Conservation (phyloP, 352 stramenopile genomes). For the Stramenopiles sp. region DNA sequence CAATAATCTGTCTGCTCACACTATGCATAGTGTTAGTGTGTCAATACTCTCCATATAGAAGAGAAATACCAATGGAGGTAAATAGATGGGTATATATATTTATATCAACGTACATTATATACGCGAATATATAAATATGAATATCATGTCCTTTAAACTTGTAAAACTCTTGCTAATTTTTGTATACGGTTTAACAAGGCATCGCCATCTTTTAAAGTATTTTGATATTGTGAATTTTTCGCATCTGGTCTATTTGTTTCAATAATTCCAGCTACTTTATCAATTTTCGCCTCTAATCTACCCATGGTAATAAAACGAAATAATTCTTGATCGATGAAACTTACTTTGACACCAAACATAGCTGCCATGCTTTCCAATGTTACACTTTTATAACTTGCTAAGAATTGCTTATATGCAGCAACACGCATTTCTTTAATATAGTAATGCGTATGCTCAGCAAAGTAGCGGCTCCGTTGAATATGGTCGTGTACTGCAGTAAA, state of each 20-base stretch:
- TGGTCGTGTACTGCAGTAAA: conserved; percentile 38
- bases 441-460: conserved; percentile 68
- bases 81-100: too few species aligned
- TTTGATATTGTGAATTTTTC: conserved; percentile 96
- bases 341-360: conserved; percentile 78
- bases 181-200: conserved; percentile 93
- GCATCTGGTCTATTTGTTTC: conserved; percentile 92
- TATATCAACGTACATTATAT: too few species aligned
- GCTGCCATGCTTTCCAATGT: conserved; percentile 83
- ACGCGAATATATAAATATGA: too few species aligned
- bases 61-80: too few species aligned
- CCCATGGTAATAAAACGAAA: conserved; percentile 89
- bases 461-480: conserved; percentile 73
- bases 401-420: conserved; percentile 89
- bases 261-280: conserved; percentile 90
- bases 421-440: conserved; percentile 90
- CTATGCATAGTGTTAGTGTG: too few species aligned
- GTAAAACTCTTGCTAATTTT: conserved; percentile 87
- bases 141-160: conserved; percentile 35
- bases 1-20: too few species aligned
- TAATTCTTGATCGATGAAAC: conserved; percentile 86
- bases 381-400: conserved; percentile 85
- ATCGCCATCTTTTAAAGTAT: conserved; percentile 96
- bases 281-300: conserved; percentile 92
- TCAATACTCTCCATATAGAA: too few species aligned